Conservation (phyloP, 2,329 filamentous ascomycete species). For the Ustilaginoidea virens region DNA sequence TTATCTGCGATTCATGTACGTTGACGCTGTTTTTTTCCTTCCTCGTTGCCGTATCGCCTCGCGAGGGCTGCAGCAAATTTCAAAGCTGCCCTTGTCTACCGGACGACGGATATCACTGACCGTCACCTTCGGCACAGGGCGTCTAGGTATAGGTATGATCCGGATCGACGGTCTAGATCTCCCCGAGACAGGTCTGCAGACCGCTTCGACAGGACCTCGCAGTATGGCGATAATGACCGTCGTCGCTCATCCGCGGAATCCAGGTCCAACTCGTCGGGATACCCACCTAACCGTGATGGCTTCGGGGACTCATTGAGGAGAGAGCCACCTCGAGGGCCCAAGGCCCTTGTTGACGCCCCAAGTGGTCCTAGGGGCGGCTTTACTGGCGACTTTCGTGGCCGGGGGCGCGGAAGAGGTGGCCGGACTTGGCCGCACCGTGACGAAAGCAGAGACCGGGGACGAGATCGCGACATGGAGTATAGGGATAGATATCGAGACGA, state of each 20-base stretch:
- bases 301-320: conserved; percentile 41
- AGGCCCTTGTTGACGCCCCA: conserved; percentile 58
- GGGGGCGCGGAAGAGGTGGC: conserved; percentile 36
- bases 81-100: conserved; percentile 2
- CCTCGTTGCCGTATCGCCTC: too few species aligned
- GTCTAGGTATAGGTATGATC: conserved; percentile 46
- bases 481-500: conserved; percentile 5
- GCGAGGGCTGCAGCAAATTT: too few species aligned
- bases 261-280: conserved; percentile 40
- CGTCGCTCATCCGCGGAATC: conserved; percentile 49
- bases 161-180: conserved; percentile 47
- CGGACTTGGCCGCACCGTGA: conserved; percentile 42
- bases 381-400: conserved; percentile 44
- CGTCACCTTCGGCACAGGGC: conserved; percentile 20
- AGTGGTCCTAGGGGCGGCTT: conserved; percentile 54
- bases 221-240: conserved; percentile 49
- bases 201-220: conserved; percentile 40
- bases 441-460: conserved; percentile 42
- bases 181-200: conserved; percentile 56
- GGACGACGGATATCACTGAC: too few species aligned
- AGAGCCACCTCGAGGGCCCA: conserved; percentile 70
- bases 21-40: conserved; percentile 1
- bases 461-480: conserved; percentile 4
- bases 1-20: conserved; percentile 3
- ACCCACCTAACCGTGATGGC: conserved; percentile 41